Percentiles rank a stretch among this genome's conserved stretches.
Conservation (phyloP, 106 monocot species). For the Acorus calamus region DNA sequence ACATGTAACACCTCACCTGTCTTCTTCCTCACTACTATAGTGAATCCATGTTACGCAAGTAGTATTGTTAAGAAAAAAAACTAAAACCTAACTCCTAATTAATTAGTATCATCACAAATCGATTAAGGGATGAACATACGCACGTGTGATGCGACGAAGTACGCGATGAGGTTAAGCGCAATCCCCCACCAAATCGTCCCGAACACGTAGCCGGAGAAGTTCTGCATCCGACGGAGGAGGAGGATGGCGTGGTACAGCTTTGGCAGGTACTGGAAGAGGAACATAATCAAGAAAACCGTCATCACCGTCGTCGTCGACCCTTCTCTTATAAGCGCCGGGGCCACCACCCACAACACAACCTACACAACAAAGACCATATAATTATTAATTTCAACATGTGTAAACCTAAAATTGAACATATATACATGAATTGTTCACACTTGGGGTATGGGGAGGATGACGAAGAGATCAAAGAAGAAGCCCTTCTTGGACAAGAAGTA, state of each 20-base stretch:
- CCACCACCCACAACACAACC: slow-evolving; percentile 64
- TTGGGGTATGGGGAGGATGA: slow-evolving; percentile 21
- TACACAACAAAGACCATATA: slow-evolving; percentile 11
- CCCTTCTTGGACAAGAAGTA: slow-evolving; percentile 24
- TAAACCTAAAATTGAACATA: no score
- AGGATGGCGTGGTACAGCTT: slow-evolving; percentile 62
- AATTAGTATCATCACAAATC: background rate
- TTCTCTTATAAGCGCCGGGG: slow-evolving; percentile 43
- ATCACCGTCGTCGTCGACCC: slow-evolving; percentile 58
- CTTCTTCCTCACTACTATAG: no score
- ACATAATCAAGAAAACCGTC: slow-evolving; percentile 51
- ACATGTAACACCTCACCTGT: no score
- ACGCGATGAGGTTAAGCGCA: slow-evolving; percentile 64
- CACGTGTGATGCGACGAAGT: slow-evolving; percentile 80
- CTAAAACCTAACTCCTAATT: no score
- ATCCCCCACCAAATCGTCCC: slow-evolving; percentile 83
- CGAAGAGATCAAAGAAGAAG: slow-evolving; percentile 35
- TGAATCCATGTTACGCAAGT: background rate
- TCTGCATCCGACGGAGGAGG: slow-evolving; percentile 59
- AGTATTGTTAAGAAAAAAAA: background rate
- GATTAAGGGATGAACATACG: slow-evolving; percentile 8
- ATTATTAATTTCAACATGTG: no score
- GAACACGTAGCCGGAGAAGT: slow-evolving; percentile 51
- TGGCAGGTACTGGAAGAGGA: slow-evolving; percentile 71
- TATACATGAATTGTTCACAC: no score